Evolutionary conservation across 306 rosid genomes (phyloP).

Genomic region (Glycyrrhiza uralensis): DNA sequence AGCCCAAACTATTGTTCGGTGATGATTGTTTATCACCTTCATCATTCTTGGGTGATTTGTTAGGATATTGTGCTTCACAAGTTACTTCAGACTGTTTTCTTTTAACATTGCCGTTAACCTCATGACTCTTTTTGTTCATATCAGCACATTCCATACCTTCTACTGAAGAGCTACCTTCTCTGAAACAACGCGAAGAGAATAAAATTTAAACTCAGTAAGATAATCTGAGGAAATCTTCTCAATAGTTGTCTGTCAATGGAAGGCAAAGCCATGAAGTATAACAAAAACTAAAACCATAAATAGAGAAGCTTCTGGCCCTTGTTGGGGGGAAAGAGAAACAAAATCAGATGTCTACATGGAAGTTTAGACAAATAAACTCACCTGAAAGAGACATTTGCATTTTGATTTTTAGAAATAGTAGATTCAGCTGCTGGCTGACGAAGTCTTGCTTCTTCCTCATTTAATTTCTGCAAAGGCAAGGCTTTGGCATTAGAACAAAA

Average conservation of each 20-base stretch:
- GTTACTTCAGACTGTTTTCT: slow-evolving; percentile 54
- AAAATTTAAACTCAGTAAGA: background rate
- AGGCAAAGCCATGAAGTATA: background rate
- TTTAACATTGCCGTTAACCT: slow-evolving; percentile 49
- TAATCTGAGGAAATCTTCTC: background rate
- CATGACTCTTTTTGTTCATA: slow-evolving; percentile 2
- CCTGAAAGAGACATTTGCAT: slow-evolving; percentile 50
- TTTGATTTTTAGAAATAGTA: slow-evolving; percentile 42
- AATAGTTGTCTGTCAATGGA: background rate
- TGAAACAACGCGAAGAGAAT: slow-evolving; percentile 34
- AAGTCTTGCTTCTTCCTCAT: slow-evolving; percentile 50
- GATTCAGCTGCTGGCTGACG: slow-evolving; percentile 45
- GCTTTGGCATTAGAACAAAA: slow-evolving; percentile 30
- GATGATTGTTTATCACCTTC: slow-evolving; percentile 35
- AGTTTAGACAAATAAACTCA: slow-evolving; percentile 24
- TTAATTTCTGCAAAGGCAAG: slow-evolving; percentile 65
- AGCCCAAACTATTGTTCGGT: slow-evolving; percentile 39
- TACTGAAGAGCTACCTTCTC: slow-evolving; percentile 49
- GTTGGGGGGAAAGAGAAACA: background rate
- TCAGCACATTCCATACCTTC: slow-evolving; percentile 41
- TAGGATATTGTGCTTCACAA: slow-evolving; percentile 43
- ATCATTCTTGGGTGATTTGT: slow-evolving; percentile 52
- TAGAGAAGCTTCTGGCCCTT: background rate
- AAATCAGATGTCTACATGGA: background rate
- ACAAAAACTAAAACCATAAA: background rate